Base-by-base conservation (phyloP, 345 rosid species). In the Physaria fendleri region DNA sequence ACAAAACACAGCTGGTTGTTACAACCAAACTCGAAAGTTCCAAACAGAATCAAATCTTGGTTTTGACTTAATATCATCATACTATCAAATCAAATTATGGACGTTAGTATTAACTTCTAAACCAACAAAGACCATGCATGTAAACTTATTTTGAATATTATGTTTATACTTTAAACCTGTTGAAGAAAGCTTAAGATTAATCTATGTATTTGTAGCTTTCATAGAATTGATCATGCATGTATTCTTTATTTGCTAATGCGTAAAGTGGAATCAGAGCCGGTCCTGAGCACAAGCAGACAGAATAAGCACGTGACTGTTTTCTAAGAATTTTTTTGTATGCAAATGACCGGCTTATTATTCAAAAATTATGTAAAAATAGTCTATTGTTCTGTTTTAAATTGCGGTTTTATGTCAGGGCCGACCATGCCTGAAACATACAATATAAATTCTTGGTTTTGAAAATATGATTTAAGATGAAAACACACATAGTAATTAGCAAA, bases 1-100 rank as follows among this genome's bases (percentile, higher is more conserved):
- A 22, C 65, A 49, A 47, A 23, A 59, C 50, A 50, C 46, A 50
- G 59, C 59, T 48, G 72, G 59, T 42, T 9, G 65, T 59, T 67
- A 50, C 59, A 49, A 56, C 46, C 59, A 12, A 67, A 58, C 39
- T 59, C 38, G 45, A 49, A 50, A 24, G 40, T 35, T 35, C 16
- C 8, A 0, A 12, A 13, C 30, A 30, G 20, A 68, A 69, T 53
- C 54, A 14, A 53, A 54, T 27, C 21, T 45, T 60, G 21, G 33
- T 43, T 60, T 25, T 8, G 49, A 68, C 54, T 60, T 8, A 16
- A 48, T 11, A 27, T 66, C 46, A 45, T 56, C 11, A 20, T 9
- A n/a, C n/a, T 68, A 9, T 32, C 33, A 21, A 50, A 18, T 35
- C 49, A 21, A 56, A 11, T 61, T 18, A 29, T 33, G 4, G 3